Percentiles rank a stretch among this genome's conserved stretches.
Conservation (phyloP, 2,329 filamentous ascomycete genomes). For the Lasiodiplodia sp. region DNA sequence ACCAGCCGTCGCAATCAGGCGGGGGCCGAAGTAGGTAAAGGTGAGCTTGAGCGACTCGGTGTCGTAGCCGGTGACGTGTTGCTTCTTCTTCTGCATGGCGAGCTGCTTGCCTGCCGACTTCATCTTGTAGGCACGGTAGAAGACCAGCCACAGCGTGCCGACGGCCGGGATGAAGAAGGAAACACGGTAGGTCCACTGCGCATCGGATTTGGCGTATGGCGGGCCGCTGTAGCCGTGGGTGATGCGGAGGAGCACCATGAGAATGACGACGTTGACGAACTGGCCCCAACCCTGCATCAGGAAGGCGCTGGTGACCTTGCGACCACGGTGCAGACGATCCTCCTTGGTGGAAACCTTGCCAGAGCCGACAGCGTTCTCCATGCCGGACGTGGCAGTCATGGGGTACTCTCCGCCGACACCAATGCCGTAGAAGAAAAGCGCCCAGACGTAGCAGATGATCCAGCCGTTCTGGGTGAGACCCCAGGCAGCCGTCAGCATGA, state of each 20-base stretch:
- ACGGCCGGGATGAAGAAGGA: conserved; percentile 91
- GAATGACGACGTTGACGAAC: conserved; percentile 87
- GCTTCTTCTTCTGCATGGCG: conserved; percentile 81
- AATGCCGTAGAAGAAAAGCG: conserved; percentile 87
- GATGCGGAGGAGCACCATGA: conserved; percentile 85
- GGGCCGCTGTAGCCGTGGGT: conserved; percentile 82
- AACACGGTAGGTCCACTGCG: conserved; percentile 90
- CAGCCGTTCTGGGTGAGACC: conserved; percentile 86
- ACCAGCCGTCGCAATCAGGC: conserved; percentile 84
- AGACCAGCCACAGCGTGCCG: conserved; percentile 92
- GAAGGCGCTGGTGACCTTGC: conserved; percentile 95
- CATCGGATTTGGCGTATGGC: conserved; percentile 78
- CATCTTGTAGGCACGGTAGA: conserved; percentile 97
- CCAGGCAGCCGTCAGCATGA: conserved; percentile 94
- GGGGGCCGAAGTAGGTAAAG: conserved; percentile 82
- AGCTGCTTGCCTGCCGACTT: conserved; percentile 84
- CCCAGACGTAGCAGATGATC: conserved; percentile 97
- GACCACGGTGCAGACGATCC: conserved; percentile 92
- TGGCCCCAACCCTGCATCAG: conserved; percentile 99
- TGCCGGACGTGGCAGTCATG: conserved; percentile 93
- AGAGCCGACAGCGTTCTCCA: conserved; percentile 87
- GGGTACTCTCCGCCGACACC: conserved; percentile 87
- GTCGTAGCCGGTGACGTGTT: conserved; percentile 90
- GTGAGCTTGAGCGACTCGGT: conserved; percentile 80
- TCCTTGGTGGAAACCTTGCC: conserved; percentile 89